A percentile compares a stretch with the other conserved stretches of the same genome.
Evolutionary conservation across 139 green algal species (phyloP).

Genomic region (Chlorella sp.): DNA sequence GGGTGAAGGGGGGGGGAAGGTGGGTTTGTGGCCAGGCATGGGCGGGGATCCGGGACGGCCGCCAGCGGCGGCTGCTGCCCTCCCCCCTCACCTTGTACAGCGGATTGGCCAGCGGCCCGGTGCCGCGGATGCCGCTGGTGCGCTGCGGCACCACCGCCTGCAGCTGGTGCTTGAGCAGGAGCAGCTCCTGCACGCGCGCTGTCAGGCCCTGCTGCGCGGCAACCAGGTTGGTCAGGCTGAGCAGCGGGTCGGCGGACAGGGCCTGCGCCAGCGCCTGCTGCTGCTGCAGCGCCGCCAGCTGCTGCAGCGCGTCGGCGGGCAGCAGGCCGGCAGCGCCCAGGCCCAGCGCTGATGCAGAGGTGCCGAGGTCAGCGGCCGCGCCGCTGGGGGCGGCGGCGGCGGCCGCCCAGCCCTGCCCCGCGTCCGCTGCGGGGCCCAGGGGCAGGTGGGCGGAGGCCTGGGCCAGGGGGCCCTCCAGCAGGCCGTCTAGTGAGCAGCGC

Average conservation of each 20-base stretch:
- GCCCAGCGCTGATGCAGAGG: no score
- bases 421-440: not conserved
- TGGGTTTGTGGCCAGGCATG: no score
- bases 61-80: no score
- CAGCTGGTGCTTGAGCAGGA: constrained; percentile 7
- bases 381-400: no score
- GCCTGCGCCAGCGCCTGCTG: not conserved
- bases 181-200: not conserved
- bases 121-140: not conserved
- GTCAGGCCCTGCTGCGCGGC: constrained; percentile 7
- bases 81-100: constrained; percentile 60
- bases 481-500: not conserved
- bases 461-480: not conserved
- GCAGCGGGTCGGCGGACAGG: not conserved
- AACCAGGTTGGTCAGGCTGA: constrained; percentile 26
- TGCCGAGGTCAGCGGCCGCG: no score
- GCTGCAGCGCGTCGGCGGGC: not conserved
- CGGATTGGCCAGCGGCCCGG: constrained; percentile 36
- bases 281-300: constrained; percentile 3
- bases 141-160: not conserved
- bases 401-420: no score
- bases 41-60: no score
- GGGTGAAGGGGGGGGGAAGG: no score
- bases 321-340: no score
- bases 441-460: not conserved